These are phyloP conservation scores for Neofusicoccum umdonicola DNA, from an alignment of 2,329 filamentous ascomycete genomes.

Conservation along the genomic window DNA sequence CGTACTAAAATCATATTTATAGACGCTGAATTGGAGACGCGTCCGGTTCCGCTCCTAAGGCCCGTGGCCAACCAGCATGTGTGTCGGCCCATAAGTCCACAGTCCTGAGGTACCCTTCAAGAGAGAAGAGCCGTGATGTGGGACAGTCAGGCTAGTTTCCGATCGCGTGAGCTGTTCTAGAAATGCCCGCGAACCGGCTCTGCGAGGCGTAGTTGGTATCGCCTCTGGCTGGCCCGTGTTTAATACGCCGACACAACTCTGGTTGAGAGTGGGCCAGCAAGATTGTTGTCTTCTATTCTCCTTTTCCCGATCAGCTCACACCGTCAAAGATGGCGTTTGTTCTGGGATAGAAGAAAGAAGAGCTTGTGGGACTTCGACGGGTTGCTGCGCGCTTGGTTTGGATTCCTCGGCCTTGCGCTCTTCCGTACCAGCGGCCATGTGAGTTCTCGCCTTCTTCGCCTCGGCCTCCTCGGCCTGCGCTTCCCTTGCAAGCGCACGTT, in stretches of 20 bases:
- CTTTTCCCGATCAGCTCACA: not conserved
- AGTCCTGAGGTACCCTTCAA: too few species aligned
- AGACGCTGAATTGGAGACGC: too few species aligned
- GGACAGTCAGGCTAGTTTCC: too few species aligned
- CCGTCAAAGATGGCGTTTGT: not conserved
- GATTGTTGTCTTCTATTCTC: too few species aligned
- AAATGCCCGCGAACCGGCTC: not conserved
- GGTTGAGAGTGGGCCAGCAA: too few species aligned
- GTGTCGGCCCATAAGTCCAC: too few species aligned
- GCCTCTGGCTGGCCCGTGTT: not conserved
- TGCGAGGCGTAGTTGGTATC: not conserved
- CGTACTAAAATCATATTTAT: too few species aligned
- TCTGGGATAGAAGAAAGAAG: not conserved
- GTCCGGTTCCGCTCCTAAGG: too few species aligned
- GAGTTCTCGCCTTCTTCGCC: not conserved
- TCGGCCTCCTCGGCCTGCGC: not conserved
- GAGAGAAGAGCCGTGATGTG: too few species aligned
- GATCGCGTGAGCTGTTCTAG: too few species aligned
- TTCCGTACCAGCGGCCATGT: not conserved
- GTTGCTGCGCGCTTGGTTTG: not conserved
- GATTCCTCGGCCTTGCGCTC: not conserved
- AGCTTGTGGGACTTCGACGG: not conserved
- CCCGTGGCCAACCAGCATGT: too few species aligned
- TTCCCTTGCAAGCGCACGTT: conserved; percentile 8
- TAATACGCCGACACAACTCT: not conserved